Conservation (phyloP, 768 basidiomycete species). For the Pleurotus citrinopileatus region DNA sequence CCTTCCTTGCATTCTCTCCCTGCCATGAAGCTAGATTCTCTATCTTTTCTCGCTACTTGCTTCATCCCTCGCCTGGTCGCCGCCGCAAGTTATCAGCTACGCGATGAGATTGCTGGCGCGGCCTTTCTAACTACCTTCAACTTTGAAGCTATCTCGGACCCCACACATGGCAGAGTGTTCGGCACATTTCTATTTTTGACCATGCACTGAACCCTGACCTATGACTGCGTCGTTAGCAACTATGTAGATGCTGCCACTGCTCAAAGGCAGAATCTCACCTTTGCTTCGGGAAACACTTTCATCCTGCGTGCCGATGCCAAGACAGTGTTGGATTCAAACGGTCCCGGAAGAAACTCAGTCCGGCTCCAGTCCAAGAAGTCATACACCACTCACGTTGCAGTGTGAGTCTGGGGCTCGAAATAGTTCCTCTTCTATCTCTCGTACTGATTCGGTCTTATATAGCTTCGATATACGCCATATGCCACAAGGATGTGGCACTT, state of each 20-base stretch:
- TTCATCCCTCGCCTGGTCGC: conserved; percentile 13
- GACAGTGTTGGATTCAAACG: conserved; percentile 34
- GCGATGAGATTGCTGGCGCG: conserved; percentile 33
- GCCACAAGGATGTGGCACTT: conserved; percentile 51
- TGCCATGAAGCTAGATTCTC: no score
- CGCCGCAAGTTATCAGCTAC: conserved; percentile 32
- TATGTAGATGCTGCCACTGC: conserved; percentile 29
- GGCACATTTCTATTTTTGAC: conserved; percentile 14
- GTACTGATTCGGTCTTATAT: background rate
- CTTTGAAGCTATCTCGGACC: conserved; percentile 41
- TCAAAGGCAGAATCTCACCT: conserved; percentile 41
- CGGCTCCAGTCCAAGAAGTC: conserved; percentile 33
- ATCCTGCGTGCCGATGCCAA: conserved; percentile 44
- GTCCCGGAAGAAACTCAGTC: conserved; percentile 48
- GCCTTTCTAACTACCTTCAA: conserved; percentile 41
- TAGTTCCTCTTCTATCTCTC: no score
- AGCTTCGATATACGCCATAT: conserved; percentile 42
- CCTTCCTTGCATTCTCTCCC: no score
- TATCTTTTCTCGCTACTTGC: background rate
- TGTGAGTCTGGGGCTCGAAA: conserved; percentile 20
- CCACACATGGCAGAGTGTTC: conserved; percentile 51
- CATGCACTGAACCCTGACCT: background rate
- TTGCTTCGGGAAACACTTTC: conserved; percentile 37
- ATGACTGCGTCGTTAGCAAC: background rate
- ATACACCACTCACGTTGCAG: conserved; percentile 34